These are phyloP conservation scores for Nicotiana benthamiana DNA, from an alignment of 257 asterid species.

Conservation along the genomic window DNA sequence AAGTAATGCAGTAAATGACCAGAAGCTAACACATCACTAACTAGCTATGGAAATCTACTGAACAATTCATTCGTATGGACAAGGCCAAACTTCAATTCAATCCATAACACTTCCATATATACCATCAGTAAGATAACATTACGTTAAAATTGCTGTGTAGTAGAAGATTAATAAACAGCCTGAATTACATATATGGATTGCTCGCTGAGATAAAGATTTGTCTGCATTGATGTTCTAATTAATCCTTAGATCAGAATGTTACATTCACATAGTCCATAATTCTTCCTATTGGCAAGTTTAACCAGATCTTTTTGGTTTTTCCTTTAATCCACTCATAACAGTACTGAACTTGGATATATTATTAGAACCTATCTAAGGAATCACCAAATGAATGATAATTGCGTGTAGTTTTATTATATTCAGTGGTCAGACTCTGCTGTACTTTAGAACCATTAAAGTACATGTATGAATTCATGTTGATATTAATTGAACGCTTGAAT, in stretches of 20 bases:
- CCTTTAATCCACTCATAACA: neutral
- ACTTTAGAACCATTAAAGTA: neutral
- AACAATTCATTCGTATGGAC: neutral
- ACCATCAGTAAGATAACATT: neutral
- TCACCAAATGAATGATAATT: neutral
- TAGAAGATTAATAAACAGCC: neutral
- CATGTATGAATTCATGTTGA: too few relatives aligned
- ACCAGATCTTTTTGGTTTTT: neutral
- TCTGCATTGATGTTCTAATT: too few relatives aligned
- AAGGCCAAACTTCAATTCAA: neutral
- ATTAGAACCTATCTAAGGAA: neutral
- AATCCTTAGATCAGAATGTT: too few relatives aligned
- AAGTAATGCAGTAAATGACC: too few relatives aligned
- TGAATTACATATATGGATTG: neutral
- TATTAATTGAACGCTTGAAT: neutral
- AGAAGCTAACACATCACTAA: neutral
- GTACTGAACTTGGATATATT: neutral
- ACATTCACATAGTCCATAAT: too few relatives aligned
- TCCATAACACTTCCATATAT: neutral
- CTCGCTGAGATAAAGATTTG: too few relatives aligned
- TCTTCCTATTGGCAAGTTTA: neutral
- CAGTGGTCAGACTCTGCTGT: neutral
- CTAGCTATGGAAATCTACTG: neutral
- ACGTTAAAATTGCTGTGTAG: neutral
- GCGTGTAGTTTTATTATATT: neutral